These are phyloP conservation scores for Psilocybe cubensis DNA, from an alignment of 768 basidiomycete species.

Conservation along the genomic window DNA sequence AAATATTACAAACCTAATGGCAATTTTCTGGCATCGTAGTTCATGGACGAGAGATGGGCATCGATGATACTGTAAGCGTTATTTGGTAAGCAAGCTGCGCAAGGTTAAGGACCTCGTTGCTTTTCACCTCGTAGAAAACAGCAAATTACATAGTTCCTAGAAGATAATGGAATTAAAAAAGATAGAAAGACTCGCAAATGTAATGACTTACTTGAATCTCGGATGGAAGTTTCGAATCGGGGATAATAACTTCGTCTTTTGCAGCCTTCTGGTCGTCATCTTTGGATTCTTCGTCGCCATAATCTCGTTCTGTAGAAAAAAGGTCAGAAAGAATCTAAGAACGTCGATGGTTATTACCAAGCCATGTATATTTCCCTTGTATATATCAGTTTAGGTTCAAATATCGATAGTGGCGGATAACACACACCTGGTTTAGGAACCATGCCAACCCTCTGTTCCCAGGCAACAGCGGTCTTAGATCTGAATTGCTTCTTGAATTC, in stretches of 20 bases:
- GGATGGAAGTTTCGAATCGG: constrained; percentile 1
- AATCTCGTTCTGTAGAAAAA: constrained; percentile 7
- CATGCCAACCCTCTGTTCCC: constrained; percentile 12
- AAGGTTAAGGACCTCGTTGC: neutral
- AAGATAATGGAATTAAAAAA: neutral
- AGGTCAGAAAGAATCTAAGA: too few species aligned
- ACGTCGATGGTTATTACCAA: neutral
- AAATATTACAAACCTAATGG: constrained; percentile 1
- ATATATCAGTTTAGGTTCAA: neutral
- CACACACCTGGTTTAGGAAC: constrained; percentile 7
- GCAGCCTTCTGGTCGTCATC: neutral
- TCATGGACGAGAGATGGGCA: constrained; percentile 15
- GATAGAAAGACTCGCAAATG: neutral
- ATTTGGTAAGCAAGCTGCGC: neutral
- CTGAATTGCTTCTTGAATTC: constrained; percentile 17
- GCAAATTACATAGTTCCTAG: neutral
- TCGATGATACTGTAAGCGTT: constrained; percentile 10
- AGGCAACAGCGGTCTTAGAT: constrained; percentile 5
- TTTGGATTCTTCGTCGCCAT: neutral
- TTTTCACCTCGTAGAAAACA: neutral
- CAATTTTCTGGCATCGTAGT: constrained; percentile 13
- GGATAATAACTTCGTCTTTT: neutral
- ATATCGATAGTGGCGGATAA: neutral
- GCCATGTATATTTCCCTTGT: constrained; percentile 13
- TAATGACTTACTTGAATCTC: constrained; percentile 8